phyloP scores from a whole-genome alignment of 2,329 filamentous ascomycete genomes.

The Lojkania enalia region DNA sequence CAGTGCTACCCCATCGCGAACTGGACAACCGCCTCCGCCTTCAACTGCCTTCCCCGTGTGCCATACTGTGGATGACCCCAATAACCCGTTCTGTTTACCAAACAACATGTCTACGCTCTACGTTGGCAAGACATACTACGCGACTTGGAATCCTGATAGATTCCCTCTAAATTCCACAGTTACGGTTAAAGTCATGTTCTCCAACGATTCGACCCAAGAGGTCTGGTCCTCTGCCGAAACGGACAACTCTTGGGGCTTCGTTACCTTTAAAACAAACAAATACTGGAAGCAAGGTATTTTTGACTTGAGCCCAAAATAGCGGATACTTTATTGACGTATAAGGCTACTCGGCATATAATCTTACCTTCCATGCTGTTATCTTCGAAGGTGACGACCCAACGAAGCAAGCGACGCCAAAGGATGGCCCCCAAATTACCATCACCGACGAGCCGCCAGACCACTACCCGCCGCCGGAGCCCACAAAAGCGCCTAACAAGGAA shows the following conservation, averaged over 20 bases:
- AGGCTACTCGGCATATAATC: constrained; percentile 38
- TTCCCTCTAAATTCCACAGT: constrained; percentile 31
- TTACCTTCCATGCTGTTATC: constrained; percentile 44
- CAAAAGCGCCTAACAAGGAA: constrained; percentile 28
- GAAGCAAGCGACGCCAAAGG: constrained; percentile 26
- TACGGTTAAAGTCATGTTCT: constrained; percentile 37
- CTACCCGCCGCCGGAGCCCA: constrained; percentile 31
- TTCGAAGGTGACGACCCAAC: constrained; percentile 22
- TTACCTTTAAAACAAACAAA: constrained; percentile 44
- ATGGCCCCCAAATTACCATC: constrained; percentile 45
- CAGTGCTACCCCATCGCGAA: constrained; percentile 13
- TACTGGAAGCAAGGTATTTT: constrained; percentile 45
- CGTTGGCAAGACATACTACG: constrained; percentile 45
- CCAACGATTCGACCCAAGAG: constrained; percentile 36
- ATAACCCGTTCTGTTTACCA: constrained; percentile 43
- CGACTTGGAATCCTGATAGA: constrained; percentile 30
- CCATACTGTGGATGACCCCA: constrained; percentile 19
- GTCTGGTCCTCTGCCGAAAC: constrained; percentile 44
- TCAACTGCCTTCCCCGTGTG: constrained; percentile 39
- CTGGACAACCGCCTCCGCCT: constrained; percentile 9
- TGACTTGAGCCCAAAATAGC: not conserved
- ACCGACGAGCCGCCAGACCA: constrained; percentile 40
- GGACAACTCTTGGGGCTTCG: constrained; percentile 45
- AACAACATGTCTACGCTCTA: constrained; percentile 38
- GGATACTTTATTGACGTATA: too few species aligned